Conservation (phyloP, 345 rosid species). For the Bretschneidera sinensis region DNA sequence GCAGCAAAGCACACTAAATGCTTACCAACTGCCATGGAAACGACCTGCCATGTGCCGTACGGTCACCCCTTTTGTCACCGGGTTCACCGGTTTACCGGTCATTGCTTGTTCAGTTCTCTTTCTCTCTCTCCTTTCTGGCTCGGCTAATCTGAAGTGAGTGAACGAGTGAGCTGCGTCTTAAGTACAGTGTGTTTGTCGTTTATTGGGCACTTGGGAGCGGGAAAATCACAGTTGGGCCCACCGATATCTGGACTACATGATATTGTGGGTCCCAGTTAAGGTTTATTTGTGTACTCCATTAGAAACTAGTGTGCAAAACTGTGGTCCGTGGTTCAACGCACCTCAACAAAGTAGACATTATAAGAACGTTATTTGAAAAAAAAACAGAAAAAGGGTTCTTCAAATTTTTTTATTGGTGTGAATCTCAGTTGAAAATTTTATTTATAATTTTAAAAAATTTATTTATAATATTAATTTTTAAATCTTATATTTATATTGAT, state of each 20-base stretch:
- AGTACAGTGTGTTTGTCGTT: neutral
- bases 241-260: neutral
- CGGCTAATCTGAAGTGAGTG: too few species aligned
- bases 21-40: conserved; percentile 64
- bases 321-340: too few species aligned
- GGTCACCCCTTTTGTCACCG: conserved; percentile 26
- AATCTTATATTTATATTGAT: too few species aligned
- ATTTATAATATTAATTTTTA: too few species aligned
- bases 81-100: conserved; percentile 19
- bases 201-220: neutral
- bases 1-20: conserved; percentile 45
- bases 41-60: conserved; percentile 52
- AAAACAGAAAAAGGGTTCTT: too few species aligned
- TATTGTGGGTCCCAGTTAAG: conserved; percentile 11
- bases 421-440: too few species aligned
- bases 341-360: too few species aligned
- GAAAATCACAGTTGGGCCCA: neutral
- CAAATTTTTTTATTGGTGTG: too few species aligned
- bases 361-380: too few species aligned
- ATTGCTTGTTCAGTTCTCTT: conserved; percentile 1
- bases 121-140: conserved; percentile 5
- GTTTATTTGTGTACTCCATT: too few species aligned
- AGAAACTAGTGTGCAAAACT: too few species aligned
- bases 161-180: neutral
- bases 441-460: too few species aligned